phyloP scores from a whole-genome alignment of 1,284 basidiomycete genomes.

The Microbotryum lychnidis-dioicae region DNA sequence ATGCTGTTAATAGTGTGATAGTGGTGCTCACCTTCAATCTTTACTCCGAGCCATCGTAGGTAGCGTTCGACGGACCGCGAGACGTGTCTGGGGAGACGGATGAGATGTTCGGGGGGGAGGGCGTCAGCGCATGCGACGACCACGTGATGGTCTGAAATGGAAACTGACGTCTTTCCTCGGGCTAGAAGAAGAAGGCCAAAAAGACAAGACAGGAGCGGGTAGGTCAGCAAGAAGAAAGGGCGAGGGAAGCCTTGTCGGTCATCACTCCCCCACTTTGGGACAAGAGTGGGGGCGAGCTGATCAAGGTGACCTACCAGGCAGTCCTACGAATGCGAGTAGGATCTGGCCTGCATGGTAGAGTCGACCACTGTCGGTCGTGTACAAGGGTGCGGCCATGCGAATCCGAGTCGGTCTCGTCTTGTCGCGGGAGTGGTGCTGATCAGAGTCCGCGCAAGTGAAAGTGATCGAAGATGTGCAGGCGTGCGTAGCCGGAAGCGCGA shows the following conservation, averaged over 20 bases:
- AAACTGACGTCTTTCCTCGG: slow-evolving; percentile 33
- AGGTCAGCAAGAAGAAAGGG: not conserved
- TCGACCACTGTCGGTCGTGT: slow-evolving; percentile 28
- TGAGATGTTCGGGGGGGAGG: not conserved
- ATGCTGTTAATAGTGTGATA: not conserved
- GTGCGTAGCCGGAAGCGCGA: no score
- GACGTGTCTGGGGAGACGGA: slow-evolving; percentile 53
- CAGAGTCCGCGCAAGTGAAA: no score
- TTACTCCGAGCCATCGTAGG: slow-evolving; percentile 94
- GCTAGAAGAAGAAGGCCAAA: slow-evolving; percentile 9
- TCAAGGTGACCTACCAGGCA: slow-evolving; percentile 20
- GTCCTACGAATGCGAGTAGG: slow-evolving; percentile 32
- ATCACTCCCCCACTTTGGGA: not conserved
- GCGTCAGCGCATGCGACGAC: slow-evolving; percentile 14
- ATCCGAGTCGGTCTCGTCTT: no score
- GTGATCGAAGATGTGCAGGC: no score
- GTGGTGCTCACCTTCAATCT: slow-evolving; percentile 52
- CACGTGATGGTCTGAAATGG: slow-evolving; percentile 6
- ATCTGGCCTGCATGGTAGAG: slow-evolving; percentile 33
- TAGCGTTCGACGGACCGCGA: slow-evolving; percentile 92
- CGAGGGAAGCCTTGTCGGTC: not conserved
- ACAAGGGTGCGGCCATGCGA: slow-evolving; percentile 21
- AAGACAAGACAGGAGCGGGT: not conserved
- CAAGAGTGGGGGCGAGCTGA: not conserved
- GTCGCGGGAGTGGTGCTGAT: no score